These are phyloP conservation scores for Harrya chromipes DNA, from an alignment of 768 basidiomycete species.

Conservation along the genomic window DNA sequence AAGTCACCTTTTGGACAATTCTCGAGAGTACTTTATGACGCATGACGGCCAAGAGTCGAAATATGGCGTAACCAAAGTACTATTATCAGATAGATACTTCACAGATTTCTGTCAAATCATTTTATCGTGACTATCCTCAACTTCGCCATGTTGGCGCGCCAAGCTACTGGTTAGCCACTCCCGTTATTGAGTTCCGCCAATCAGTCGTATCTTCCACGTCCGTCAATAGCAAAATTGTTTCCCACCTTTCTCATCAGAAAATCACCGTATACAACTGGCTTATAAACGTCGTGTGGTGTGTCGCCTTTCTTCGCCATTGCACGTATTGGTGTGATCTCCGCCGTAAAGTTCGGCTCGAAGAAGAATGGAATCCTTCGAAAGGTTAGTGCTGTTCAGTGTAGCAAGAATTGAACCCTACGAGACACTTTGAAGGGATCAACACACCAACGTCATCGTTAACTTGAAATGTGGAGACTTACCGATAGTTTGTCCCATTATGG, in stretches of 20 bases:
- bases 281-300: constrained; percentile 31
- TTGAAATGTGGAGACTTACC: constrained; percentile 25
- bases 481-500: constrained; percentile 71
- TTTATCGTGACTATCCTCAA: too few relatives aligned
- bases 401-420: constrained; percentile 49
- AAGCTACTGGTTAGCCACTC: not conserved
- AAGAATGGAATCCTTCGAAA: constrained; percentile 79
- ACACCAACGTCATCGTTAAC: too few relatives aligned
- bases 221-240: constrained; percentile 58
- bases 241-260: constrained; percentile 73
- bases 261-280: constrained; percentile 70
- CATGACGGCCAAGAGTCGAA: too few relatives aligned
- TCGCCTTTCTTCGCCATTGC: constrained; percentile 18
- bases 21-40: too few relatives aligned
- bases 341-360: constrained; percentile 87
- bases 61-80: too few relatives aligned
- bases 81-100: too few relatives aligned
- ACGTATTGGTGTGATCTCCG: constrained; percentile 58
- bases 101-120: too few relatives aligned
- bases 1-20: too few relatives aligned
- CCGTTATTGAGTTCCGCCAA: not conserved
- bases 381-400: constrained; percentile 1
- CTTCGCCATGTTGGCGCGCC: too few relatives aligned
- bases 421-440: constrained; percentile 44
- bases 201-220: constrained; percentile 33